Conservation (phyloP, 2,329 filamentous ascomycete genomes). For the Trichoderma cornu-damae region DNA sequence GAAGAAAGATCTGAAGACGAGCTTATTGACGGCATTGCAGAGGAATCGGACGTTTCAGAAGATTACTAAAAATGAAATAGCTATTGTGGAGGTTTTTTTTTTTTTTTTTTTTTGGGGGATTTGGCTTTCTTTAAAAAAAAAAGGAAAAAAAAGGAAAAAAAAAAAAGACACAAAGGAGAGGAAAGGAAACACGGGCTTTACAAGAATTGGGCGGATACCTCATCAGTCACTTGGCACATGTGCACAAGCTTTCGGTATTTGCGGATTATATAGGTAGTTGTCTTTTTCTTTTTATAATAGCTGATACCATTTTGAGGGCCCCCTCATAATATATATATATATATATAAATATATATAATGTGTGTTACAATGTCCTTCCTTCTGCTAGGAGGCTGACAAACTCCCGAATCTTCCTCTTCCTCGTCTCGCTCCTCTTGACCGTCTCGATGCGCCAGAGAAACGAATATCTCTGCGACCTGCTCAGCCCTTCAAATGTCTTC, state of each 20-base stretch:
- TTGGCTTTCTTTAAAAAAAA: no score
- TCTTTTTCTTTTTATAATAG: neutral
- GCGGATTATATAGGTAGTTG: neutral
- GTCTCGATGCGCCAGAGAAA: constrained; percentile 44
- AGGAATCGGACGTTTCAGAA: constrained; percentile 30
- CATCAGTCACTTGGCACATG: neutral
- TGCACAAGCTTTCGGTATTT: neutral
- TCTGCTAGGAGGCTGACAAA: constrained; percentile 38
- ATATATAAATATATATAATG: neutral
- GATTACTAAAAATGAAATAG: no score
- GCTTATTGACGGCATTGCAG: constrained; percentile 32
- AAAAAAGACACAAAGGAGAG: no score
- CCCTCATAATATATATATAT: neutral
- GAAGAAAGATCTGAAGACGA: constrained; percentile 25
- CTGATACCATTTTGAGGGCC: neutral
- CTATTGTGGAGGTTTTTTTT: no score
- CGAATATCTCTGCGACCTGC: constrained; percentile 41
- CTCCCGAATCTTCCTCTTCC: constrained; percentile 36
- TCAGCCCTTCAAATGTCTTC: constrained; percentile 40
- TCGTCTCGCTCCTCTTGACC: constrained; percentile 31
- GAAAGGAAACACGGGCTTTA: neutral
- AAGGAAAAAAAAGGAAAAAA: no score
- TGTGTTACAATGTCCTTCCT: constrained; percentile 27
- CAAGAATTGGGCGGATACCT: neutral
- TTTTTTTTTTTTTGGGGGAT: neutral